Evolutionary conservation across 1,284 basidiomycete genomes (phyloP), one percentile per base, ranked within the genome.

Genomic region (Melanopsichium pennsylvanicum): DNA sequence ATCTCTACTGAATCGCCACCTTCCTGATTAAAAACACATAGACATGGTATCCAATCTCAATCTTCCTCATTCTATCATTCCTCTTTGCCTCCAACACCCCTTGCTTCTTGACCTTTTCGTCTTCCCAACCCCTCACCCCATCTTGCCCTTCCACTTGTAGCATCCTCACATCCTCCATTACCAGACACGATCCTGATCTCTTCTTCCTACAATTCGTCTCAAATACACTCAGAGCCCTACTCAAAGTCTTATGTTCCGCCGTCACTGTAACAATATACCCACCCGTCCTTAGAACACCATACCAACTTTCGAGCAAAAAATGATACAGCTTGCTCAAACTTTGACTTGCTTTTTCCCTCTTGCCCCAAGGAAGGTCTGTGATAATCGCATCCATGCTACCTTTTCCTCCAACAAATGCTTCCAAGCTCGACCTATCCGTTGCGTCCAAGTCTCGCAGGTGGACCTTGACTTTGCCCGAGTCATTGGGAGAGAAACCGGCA

Each of bases 41-140:
- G 27, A 64, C 67, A 33, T 70, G 67, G 41, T 70, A 70, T 3
- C 67, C 67, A 18, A 70, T 70, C 57, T 70, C 67, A 41, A 70
- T 55, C 54, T 64, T 70, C 25, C 67, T 43, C 61, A 70, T 59
- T 42, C 40, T 29, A 2, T 35, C 48, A 25, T 60, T 70, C 12
- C 61, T 25, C 26, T 49, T 5, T 1, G 57, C 60, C 26, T 70
- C 67, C 32, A 64, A 27, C 23, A 42, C 21, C 0, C 60, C 67
- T 27, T 70, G 67, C 19, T 21, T 15, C 18, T 54, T 60, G 19
- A 70, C 61, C 22, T 57, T 64, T 0, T 54, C 50, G 29, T 70
- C 57, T 29, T 70, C 61, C 19, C 44, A 42, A 13, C 2, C 27
- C 6, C n/a, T 29, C 37, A 46, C 26, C 10, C 10, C 45, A 7